Evolutionary conservation across 257 asterid species (phyloP).

Genomic region (Solanum habrochaites): DNA sequence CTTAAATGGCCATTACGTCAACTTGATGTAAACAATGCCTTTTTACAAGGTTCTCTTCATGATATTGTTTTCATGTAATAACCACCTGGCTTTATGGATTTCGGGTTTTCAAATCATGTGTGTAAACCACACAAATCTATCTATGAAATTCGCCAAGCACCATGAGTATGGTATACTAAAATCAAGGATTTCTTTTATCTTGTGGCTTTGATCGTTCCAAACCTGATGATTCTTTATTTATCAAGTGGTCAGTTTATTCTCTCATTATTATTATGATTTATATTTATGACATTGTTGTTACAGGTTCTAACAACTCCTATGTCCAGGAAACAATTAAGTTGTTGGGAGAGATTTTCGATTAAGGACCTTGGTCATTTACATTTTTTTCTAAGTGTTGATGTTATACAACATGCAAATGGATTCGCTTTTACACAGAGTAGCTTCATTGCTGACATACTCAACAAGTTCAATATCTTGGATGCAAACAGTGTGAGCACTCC

Average conservation of each 20-base stretch:
- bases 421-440: background rate
- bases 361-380: background rate
- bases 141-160: background rate
- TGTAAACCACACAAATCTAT: background rate
- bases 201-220: background rate
- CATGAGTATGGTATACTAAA: background rate
- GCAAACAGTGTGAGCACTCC: background rate
- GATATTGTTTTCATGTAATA: background rate
- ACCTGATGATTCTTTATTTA: no score
- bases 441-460: background rate
- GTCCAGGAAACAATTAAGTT: background rate
- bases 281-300: background rate
- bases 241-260: background rate
- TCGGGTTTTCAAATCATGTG: background rate
- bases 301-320: background rate
- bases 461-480: background rate
- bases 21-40: background rate
- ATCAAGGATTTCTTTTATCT: background rate
- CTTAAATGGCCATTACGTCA: no score
- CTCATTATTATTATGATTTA: no score
- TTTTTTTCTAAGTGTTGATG: background rate
- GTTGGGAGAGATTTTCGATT: background rate
- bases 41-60: background rate
- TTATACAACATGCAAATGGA: background rate
- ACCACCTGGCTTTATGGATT: background rate